A percentile compares a stretch with the other conserved stretches of the same genome.
phyloP scores from a whole-genome alignment of 306 rosid species.

The Quercus rubra region DNA sequence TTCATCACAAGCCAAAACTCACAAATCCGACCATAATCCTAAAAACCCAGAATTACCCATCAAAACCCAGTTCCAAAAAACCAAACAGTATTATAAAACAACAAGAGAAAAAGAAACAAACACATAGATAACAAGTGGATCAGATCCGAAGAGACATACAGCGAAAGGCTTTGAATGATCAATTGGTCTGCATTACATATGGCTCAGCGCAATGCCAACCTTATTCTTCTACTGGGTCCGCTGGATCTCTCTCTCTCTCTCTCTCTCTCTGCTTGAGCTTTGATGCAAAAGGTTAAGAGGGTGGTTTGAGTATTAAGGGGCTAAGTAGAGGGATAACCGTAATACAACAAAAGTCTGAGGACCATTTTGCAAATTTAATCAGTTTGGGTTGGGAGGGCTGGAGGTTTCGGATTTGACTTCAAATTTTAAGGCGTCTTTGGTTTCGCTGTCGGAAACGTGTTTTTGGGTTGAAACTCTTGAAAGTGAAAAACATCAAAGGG shows the following conservation, averaged over 20 bases:
- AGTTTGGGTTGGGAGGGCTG: neutral
- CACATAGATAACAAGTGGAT: constrained; percentile 13
- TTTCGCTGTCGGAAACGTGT: constrained; percentile 8
- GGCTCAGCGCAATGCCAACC: constrained; percentile 30
- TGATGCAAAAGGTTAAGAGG: constrained; percentile 26
- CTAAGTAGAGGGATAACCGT: constrained; percentile 15
- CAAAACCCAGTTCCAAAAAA: constrained; percentile 14
- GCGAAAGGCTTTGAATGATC: constrained; percentile 6
- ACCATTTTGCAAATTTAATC: neutral
- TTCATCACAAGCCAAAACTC: neutral
- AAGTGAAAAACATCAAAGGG: neutral
- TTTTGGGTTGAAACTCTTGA: neutral
- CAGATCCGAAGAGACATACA: constrained; percentile 32
- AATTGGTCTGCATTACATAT: neutral
- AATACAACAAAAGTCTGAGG: constrained; percentile 17
- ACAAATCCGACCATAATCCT: neutral
- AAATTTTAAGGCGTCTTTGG: neutral
- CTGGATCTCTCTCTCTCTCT: constrained; percentile 43
- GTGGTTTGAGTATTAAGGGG: constrained; percentile 27
- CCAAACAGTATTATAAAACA: neutral
- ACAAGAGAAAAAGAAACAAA: constrained; percentile 1
- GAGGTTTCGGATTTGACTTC: neutral
- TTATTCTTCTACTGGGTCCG: constrained; percentile 23
- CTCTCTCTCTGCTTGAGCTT: constrained; percentile 20
- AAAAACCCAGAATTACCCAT: constrained; percentile 12